Conservation (phyloP, 2,329 filamentous ascomycete species). For the Fusarium tricinctum region DNA sequence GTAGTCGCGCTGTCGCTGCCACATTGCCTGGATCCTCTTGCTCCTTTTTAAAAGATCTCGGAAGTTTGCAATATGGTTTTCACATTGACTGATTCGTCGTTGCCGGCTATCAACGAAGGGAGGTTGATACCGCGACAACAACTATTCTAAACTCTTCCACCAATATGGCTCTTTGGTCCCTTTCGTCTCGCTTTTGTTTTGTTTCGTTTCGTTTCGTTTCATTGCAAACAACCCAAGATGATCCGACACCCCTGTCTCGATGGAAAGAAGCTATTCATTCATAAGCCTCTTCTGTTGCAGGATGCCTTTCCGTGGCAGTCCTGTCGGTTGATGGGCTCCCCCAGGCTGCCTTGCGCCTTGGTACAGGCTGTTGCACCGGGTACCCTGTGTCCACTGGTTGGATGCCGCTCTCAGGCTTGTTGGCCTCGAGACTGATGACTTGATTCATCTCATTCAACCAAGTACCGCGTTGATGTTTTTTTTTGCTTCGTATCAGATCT, state of each 20-base stretch:
- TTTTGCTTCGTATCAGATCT: constrained; percentile 5
- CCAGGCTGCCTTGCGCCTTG: constrained; percentile 3
- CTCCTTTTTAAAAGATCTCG: neutral
- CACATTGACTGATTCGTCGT: neutral
- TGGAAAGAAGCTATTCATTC: neutral
- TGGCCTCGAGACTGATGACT: neutral
- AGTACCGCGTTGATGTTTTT: constrained; percentile 7
- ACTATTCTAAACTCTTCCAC: neutral
- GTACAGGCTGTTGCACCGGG: neutral
- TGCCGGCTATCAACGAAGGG: neutral
- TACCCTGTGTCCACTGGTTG: constrained; percentile 2
- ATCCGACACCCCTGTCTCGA: neutral
- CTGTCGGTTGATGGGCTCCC: constrained; percentile 1
- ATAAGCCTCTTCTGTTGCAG: neutral
- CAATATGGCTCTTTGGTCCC: neutral
- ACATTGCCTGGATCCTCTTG: constrained; percentile 1
- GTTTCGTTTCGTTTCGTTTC: constrained; percentile 8
- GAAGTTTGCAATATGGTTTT: neutral
- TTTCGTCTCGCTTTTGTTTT: neutral
- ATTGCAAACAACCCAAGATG: neutral
- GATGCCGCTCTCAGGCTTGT: neutral
- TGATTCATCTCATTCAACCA: neutral
- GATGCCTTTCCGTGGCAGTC: neutral
- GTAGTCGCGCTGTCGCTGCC: constrained; percentile 1
- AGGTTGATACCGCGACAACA: neutral